Conservation (phyloP, 495 filamentous ascomycete genomes). For the Mytilinidion resinicola region DNA sequence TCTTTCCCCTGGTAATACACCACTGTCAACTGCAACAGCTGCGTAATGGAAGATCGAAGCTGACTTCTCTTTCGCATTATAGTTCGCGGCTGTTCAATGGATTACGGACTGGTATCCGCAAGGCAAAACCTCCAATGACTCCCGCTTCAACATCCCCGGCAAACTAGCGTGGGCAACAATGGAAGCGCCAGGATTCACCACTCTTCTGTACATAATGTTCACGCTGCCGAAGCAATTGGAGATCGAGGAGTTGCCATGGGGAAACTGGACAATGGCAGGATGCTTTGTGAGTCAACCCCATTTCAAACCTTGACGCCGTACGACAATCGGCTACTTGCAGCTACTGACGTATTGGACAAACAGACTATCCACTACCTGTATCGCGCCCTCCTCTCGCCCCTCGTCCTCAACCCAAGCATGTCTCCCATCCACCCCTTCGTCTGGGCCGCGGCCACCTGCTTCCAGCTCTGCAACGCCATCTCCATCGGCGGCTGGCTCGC, state of each 20-base stretch:
- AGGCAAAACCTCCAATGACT: conserved; percentile 78
- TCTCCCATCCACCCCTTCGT: conserved; percentile 68
- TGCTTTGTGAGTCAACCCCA: conserved; percentile 47
- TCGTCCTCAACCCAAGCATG: conserved; percentile 79
- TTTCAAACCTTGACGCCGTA: conserved; percentile 4
- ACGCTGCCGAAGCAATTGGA: conserved; percentile 52
- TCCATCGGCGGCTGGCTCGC: conserved; percentile 74
- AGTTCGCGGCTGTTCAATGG: conserved; percentile 42
- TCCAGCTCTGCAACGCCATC: conserved; percentile 74
- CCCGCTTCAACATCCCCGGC: conserved; percentile 78
- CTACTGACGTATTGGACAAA: neutral
- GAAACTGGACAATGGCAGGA: conserved; percentile 59
- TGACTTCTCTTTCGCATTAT: neutral
- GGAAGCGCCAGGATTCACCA: conserved; percentile 73
- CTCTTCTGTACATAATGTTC: conserved; percentile 69
- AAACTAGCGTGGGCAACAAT: conserved; percentile 79
- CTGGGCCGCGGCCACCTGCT: conserved; percentile 52
- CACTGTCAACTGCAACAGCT: neutral
- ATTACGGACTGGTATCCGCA: conserved; percentile 38
- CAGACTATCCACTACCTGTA: conserved; percentile 74
- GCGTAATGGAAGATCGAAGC: neutral
- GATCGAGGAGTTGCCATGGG: conserved; percentile 52
- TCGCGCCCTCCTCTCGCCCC: conserved; percentile 74
- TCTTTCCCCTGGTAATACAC: conserved; percentile 42
- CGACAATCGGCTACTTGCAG: neutral